phyloP scores from a whole-genome alignment of 495 filamentous ascomycete genomes.

The Elasticomyces elasticus region DNA sequence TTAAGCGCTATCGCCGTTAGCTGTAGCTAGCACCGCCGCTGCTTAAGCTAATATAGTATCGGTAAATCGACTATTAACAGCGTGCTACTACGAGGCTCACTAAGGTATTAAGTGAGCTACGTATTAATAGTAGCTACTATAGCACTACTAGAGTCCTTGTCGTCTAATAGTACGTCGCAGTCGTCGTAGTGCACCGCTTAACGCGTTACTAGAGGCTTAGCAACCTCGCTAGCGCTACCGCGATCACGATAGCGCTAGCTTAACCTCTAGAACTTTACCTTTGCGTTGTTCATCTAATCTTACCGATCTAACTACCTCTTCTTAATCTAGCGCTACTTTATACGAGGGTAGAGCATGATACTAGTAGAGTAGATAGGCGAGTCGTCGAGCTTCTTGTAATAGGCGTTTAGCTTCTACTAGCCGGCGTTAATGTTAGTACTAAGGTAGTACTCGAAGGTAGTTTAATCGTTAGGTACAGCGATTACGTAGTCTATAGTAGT shows the following conservation, averaged over 20 bases:
- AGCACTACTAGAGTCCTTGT: too few relatives aligned
- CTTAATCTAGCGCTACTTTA: constrained; percentile 4
- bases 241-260: not conserved
- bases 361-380: constrained; percentile 3
- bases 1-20: constrained; percentile 4
- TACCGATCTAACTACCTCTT: not conserved
- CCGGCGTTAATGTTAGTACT: constrained; percentile 5
- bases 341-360: constrained; percentile 5
- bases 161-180: too few relatives aligned
- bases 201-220: too few relatives aligned
- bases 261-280: not conserved
- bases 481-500: not conserved
- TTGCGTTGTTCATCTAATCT: constrained; percentile 3
- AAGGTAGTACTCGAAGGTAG: constrained; percentile 7
- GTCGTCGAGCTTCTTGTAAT: constrained; percentile 9
- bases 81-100: too few relatives aligned
- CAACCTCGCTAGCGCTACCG: too few relatives aligned
- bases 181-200: too few relatives aligned
- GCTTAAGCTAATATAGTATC: not conserved
- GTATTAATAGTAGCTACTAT: not conserved
- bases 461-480: not conserved
- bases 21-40: not conserved
- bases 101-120: not conserved
- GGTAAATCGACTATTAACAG: not conserved
- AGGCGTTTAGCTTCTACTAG: constrained; percentile 10